Evolutionary conservation across 129 eudicot species (phyloP).

Genomic region (Escallonia rubra): DNA sequence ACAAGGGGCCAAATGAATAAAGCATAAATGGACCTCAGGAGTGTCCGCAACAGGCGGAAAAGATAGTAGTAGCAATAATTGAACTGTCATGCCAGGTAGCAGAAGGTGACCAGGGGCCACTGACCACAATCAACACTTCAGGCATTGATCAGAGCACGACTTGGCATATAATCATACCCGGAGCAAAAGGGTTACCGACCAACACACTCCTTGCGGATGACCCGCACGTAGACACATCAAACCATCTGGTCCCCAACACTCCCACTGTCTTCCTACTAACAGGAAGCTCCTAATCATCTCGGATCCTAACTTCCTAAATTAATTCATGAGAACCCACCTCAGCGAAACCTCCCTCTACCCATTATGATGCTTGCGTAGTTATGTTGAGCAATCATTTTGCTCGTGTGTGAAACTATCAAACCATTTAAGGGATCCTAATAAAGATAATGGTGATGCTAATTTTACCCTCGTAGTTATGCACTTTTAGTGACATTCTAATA

Average conservation of each 20-base stretch:
- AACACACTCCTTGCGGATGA: background rate
- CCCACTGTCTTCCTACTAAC: conserved; percentile 7
- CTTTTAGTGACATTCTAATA: too few relatives aligned
- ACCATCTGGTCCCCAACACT: conserved; percentile 8
- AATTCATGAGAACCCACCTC: background rate
- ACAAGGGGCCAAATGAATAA: too few relatives aligned
- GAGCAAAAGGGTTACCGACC: too few relatives aligned
- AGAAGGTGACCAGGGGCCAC: background rate
- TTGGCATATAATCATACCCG: conserved; percentile 7
- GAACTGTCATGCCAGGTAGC: background rate
- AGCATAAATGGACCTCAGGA: background rate
- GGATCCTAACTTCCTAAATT: background rate
- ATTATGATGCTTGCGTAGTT: too few relatives aligned
- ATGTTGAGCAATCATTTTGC: too few relatives aligned
- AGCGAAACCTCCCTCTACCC: background rate
- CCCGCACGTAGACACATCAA: background rate
- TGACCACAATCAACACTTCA: conserved; percentile 7
- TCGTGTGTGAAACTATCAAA: too few relatives aligned
- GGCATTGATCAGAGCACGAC: background rate
- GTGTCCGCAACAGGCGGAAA: background rate
- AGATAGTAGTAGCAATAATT: background rate
- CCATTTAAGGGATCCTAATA: too few relatives aligned
- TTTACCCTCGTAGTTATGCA: too few relatives aligned
- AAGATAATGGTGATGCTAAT: too few relatives aligned
- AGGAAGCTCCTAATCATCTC: conserved; percentile 1